These are phyloP conservation scores for Emmonsiellopsis sp. DNA, from an alignment of 2,329 filamentous ascomycete genomes.

Conservation along the genomic window DNA sequence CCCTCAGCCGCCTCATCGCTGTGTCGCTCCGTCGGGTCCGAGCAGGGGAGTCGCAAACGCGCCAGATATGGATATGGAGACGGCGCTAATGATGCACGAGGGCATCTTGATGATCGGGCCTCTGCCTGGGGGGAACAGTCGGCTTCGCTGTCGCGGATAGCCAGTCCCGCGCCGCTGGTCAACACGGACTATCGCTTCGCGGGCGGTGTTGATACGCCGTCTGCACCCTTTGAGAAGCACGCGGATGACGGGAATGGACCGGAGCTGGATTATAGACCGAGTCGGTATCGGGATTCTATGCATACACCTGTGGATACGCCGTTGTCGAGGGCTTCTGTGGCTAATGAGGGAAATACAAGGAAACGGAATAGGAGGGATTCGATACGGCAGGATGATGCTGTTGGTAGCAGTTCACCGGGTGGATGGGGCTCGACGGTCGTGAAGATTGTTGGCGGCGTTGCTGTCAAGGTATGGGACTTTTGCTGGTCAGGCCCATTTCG, in stretches of 20 bases:
- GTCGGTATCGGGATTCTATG: constrained; percentile 27
- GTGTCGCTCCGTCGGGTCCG: constrained; percentile 23
- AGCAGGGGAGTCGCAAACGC: constrained; percentile 10
- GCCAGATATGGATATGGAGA: constrained; percentile 9
- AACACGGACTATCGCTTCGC: constrained; percentile 30
- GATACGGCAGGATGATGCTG: neutral
- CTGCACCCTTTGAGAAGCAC: constrained; percentile 13
- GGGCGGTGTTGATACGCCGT: constrained; percentile 23
- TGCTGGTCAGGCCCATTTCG: constrained; percentile 63
- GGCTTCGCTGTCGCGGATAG: constrained; percentile 13
- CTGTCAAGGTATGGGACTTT: constrained; percentile 73
- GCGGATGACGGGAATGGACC: constrained; percentile 15
- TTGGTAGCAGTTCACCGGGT: neutral
- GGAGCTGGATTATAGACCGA: constrained; percentile 34
- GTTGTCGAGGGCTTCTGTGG: neutral
- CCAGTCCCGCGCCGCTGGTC: constrained; percentile 28
- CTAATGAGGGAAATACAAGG: constrained; percentile 3
- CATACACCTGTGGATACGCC: constrained; percentile 7
- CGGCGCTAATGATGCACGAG: neutral
- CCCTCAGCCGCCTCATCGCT: constrained; percentile 29
- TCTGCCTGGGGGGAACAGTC: neutral
- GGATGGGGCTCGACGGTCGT: constrained; percentile 27
- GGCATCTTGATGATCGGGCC: neutral
- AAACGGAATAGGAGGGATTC: constrained; percentile 7
- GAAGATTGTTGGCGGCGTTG: constrained; percentile 30